phyloP scores from a whole-genome alignment of 2,329 filamentous ascomycete genomes.

The Colletotrichum limetticola region DNA sequence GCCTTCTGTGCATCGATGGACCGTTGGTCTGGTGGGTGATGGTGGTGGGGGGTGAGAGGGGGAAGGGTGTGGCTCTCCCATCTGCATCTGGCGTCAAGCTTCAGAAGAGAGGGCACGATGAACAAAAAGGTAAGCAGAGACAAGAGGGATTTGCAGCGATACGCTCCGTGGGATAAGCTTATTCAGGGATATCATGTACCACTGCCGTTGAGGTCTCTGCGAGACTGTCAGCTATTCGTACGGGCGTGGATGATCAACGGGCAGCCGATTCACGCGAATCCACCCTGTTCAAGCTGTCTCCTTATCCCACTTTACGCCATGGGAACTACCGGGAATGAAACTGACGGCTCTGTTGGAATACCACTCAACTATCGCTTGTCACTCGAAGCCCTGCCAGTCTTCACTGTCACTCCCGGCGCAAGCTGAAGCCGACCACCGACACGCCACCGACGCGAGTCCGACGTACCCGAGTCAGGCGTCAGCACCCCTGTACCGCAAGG shows the following conservation, averaged over 20 bases:
- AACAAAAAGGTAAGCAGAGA: background rate
- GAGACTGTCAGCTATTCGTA: background rate
- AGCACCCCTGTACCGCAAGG: background rate
- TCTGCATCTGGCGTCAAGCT: background rate
- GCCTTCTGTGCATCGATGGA: slow-evolving; percentile 12
- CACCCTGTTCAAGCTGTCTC: background rate
- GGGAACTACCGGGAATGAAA: background rate
- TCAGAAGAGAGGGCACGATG: background rate
- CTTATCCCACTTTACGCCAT: background rate
- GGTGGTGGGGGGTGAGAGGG: background rate
- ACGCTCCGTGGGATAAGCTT: background rate
- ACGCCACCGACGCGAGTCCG: slow-evolving; percentile 18
- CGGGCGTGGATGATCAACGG: background rate
- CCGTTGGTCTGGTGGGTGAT: background rate
- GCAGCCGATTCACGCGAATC: background rate
- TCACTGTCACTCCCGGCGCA: background rate
- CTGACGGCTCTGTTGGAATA: background rate
- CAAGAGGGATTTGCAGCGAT: background rate
- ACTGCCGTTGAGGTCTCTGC: background rate
- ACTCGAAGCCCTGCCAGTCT: background rate
- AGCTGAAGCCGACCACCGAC: slow-evolving; percentile 15
- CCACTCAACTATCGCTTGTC: background rate
- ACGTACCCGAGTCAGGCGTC: slow-evolving; percentile 7
- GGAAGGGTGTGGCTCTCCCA: background rate
- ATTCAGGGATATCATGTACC: background rate